Evolutionary conservation across 2,329 filamentous ascomycete species (phyloP).

Genomic region (Penicillium paneum): DNA sequence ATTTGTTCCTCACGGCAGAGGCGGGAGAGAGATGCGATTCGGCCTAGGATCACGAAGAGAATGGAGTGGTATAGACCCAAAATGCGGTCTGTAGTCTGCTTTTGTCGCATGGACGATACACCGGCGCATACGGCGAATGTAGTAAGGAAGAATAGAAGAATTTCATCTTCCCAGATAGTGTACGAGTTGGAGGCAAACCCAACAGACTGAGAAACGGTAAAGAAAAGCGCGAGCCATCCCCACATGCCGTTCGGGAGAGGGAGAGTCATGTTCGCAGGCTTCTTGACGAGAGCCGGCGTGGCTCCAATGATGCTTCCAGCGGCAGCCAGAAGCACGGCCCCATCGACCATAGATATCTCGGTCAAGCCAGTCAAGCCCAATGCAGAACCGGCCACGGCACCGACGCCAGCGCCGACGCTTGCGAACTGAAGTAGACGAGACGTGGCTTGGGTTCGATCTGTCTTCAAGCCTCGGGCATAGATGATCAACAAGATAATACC

Average conservation of each 20-base stretch:
- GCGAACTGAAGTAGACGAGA: slow-evolving; percentile 53
- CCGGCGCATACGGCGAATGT: slow-evolving; percentile 79
- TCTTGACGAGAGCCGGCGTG: slow-evolving; percentile 39
- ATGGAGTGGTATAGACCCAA: slow-evolving; percentile 81
- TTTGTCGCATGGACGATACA: slow-evolving; percentile 70
- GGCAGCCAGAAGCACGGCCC: slow-evolving; percentile 41
- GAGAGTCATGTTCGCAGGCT: slow-evolving; percentile 41
- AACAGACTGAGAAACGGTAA: slow-evolving; percentile 81
- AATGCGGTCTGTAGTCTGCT: slow-evolving; percentile 63
- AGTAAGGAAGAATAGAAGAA: slow-evolving; percentile 83
- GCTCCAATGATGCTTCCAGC: slow-evolving; percentile 46
- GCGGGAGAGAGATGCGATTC: slow-evolving; percentile 80
- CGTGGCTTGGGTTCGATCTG: slow-evolving; percentile 54
- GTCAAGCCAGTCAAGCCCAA: slow-evolving; percentile 24
- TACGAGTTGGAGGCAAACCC: slow-evolving; percentile 98
- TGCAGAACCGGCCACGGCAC: slow-evolving; percentile 34
- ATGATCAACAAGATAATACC: slow-evolving; percentile 68
- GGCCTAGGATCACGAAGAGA: slow-evolving; percentile 73
- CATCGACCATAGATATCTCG: slow-evolving; percentile 33
- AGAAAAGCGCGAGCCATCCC: slow-evolving; percentile 80
- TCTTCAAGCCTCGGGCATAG: slow-evolving; percentile 62
- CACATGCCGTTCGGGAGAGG: slow-evolving; percentile 73
- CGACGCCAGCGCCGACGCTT: slow-evolving; percentile 48
- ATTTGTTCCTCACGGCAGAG: slow-evolving; percentile 98
- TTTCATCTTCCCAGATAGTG: slow-evolving; percentile 98